These are phyloP conservation scores for Rhodotorula paludigena DNA, from an alignment of 768 basidiomycete species.

Conservation along the genomic window DNA sequence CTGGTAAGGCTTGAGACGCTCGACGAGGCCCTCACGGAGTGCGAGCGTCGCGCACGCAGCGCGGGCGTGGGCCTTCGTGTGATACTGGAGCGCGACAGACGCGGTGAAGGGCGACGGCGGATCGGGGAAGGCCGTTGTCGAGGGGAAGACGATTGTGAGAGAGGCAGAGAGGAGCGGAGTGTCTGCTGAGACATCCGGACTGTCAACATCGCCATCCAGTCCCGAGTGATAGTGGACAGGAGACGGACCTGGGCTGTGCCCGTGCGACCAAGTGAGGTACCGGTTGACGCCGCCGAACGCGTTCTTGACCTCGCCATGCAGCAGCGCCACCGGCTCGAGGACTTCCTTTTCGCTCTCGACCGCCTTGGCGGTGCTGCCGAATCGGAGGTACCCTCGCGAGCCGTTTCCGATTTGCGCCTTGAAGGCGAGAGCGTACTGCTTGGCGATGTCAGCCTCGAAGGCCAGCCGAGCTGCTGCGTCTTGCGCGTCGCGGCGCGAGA, in stretches of 20 bases:
- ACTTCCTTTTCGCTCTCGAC: not conserved
- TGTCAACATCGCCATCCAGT: too few species aligned
- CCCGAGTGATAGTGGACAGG: not conserved
- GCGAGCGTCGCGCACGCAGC: not conserved
- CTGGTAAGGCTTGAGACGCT: not conserved
- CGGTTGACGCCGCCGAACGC: not conserved
- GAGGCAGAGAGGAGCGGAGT: not conserved
- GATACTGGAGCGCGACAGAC: not conserved
- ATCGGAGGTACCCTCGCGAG: constrained; percentile 8
- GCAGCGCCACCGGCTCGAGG: not conserved
- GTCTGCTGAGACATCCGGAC: not conserved
- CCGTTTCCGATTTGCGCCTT: not conserved
- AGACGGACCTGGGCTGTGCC: not conserved
- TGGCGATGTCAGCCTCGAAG: constrained; percentile 3
- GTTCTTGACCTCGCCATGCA: not conserved
- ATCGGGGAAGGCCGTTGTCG: not conserved
- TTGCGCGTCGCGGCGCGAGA: constrained; percentile 2
- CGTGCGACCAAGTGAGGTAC: not conserved
- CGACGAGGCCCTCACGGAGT: not conserved
- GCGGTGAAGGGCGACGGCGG: not conserved
- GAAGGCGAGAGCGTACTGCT: not conserved
- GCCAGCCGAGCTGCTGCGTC: constrained; percentile 16
- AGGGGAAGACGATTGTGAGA: not conserved
- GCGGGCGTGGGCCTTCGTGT: not conserved
- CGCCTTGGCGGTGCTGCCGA: not conserved